Base-by-base conservation (phyloP, 2,329 filamentous ascomycete genomes). In the Cladosporium colombiae region DNA sequence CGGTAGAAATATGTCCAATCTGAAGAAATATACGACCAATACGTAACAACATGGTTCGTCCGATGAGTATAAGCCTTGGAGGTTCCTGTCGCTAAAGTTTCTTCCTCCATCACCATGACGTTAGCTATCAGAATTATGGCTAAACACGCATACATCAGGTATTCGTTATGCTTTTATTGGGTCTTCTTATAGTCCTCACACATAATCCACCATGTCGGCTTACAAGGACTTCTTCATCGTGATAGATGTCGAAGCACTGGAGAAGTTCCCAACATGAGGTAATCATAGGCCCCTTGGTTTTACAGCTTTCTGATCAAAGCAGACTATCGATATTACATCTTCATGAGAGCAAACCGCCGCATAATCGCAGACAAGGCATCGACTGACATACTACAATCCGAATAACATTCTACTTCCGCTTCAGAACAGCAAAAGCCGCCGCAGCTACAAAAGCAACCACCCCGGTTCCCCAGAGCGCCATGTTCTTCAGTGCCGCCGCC, bases 371-470 rank as follows among this genome's bases (percentile, higher is more conserved):
- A 11, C 1, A 21, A 13, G 33, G 25, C 6, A 10, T 10, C 18
- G 18, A 44, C 3, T 10, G 40, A 44, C 18, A 5, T n/a, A 21
- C 18, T 44, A 5, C 18, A 44, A n/a, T 6, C n/a, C 40, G 40
- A 6, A 29, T 18, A 31, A 33, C 14, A 31, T 8, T 31, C 27
- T 33, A 57, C 55, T 16, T 33, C 6, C 31, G n/a, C 33, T 40
- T 57, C 55, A 40, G 11, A 10, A 57, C 16, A 49, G 60, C 60
- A 13, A 62, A 62, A 21, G 49, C 31, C 23, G 49, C 60, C 11
- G 40, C 23, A 2, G 44, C 59, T 11, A 53, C 29, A n/a, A 18
- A n/a, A 52, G 44, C 31, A 52, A 23, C 29, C 7, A 40, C n/a
- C 18, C 60, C 60, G 21, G 60, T 23, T 10, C 60, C 60, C 13